phyloP scores from a whole-genome alignment of 345 rosid genomes.

The Populus nigra region DNA sequence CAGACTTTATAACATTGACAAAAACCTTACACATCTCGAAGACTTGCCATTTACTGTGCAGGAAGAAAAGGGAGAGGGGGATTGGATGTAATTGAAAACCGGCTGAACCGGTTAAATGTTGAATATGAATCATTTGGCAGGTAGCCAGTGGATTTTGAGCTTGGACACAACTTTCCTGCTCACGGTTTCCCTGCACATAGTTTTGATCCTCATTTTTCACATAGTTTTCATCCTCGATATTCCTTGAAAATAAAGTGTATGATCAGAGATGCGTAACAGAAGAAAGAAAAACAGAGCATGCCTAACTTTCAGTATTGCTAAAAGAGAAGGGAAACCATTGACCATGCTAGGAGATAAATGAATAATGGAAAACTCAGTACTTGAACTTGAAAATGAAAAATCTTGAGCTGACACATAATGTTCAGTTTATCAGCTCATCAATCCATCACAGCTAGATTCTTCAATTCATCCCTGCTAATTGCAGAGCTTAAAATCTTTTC shows the following conservation, averaged over 20 bases:
- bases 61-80: not conserved
- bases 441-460: not conserved
- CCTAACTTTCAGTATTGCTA: not conserved
- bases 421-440: not conserved
- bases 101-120: not conserved
- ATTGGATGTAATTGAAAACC: not conserved
- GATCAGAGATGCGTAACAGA: not conserved
- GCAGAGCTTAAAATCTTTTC: constrained; percentile 1
- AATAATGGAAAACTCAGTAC: not conserved
- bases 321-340: not conserved
- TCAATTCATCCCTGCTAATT: not conserved
- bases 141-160: not conserved
- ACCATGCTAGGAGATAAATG: not conserved
- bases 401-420: not conserved
- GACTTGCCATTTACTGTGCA: not conserved
- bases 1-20: not conserved
- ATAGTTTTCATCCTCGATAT: no score
- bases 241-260: not conserved
- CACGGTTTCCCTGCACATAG: not conserved
- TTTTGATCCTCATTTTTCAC: not conserved
- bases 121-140: not conserved
- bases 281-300: no score
- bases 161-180: not conserved
- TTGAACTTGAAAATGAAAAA: not conserved
- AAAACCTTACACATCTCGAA: not conserved